phyloP scores from a whole-genome alignment of 495 filamentous ascomycete genomes.

The Daldinia grandis region DNA sequence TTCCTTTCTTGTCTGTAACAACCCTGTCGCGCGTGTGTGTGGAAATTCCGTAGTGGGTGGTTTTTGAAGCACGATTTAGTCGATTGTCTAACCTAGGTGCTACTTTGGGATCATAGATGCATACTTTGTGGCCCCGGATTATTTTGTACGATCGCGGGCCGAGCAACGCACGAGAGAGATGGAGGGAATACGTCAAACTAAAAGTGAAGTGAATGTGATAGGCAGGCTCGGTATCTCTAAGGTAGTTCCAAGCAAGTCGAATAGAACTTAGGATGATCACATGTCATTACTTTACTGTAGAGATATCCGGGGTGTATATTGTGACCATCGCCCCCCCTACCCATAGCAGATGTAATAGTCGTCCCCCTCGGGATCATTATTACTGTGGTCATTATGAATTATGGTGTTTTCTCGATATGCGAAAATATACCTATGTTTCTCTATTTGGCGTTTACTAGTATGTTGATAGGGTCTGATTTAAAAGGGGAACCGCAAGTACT shows the following conservation, averaged over 20 bases:
- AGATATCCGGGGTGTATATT: not conserved
- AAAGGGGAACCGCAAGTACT: too few species aligned
- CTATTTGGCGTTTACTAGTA: not conserved
- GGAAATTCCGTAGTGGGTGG: not conserved
- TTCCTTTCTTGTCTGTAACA: not conserved
- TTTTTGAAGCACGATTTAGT: not conserved
- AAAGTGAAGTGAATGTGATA: not conserved
- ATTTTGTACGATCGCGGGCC: constrained; percentile 8
- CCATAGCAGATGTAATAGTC: not conserved
- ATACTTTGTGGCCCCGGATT: not conserved
- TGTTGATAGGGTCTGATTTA: too few species aligned
- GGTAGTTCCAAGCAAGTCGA: not conserved
- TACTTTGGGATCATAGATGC: constrained; percentile 1
- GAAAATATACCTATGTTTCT: not conserved
- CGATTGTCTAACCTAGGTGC: not conserved
- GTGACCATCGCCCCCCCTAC: not conserved
- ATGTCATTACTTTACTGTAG: not conserved
- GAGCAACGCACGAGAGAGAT: not conserved
- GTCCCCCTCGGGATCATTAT: not conserved
- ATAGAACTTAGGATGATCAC: not conserved
- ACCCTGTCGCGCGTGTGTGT: not conserved
- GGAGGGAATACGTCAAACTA: constrained; percentile 2
- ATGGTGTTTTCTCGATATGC: not conserved
- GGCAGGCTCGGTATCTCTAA: not conserved
- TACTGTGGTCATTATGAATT: not conserved